phyloP scores from a whole-genome alignment of 306 rosid genomes.

The Corylus americana region DNA sequence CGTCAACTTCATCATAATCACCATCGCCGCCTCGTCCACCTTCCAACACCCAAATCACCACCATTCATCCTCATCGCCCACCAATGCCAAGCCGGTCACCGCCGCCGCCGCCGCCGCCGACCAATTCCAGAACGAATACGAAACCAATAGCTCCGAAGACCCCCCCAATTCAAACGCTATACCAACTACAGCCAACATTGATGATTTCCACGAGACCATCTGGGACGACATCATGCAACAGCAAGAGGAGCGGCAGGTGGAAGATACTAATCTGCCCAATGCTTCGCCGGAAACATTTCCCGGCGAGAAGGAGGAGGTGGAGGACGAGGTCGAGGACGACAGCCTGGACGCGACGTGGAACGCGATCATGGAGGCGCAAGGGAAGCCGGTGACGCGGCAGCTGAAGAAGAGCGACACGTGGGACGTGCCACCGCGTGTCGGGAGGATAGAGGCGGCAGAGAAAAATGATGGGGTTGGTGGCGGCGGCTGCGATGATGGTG shows the following conservation, averaged over 20 bases:
- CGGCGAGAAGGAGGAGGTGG: slow-evolving; percentile 28
- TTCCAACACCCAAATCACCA: slow-evolving; percentile 33
- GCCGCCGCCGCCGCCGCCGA: not conserved
- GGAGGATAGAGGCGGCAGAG: slow-evolving; percentile 25
- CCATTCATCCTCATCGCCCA: slow-evolving; percentile 17
- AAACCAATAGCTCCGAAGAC: slow-evolving; percentile 25
- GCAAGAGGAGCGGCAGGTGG: slow-evolving; percentile 7
- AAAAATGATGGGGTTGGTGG: slow-evolving; percentile 21
- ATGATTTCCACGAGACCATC: not conserved
- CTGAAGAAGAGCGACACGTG: slow-evolving; percentile 55
- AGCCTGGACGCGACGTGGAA: slow-evolving; percentile 61
- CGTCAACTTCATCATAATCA: slow-evolving; percentile 74
- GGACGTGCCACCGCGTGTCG: slow-evolving; percentile 37
- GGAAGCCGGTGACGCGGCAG: slow-evolving; percentile 23
- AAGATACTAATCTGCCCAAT: slow-evolving; percentile 26
- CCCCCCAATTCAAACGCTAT: not conserved
- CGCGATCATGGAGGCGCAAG: slow-evolving; percentile 51
- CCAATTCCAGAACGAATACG: slow-evolving; percentile 22
- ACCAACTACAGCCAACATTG: not conserved
- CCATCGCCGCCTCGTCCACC: slow-evolving; percentile 61
- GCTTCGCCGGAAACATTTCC: slow-evolving; percentile 33
- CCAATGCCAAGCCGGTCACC: slow-evolving; percentile 23
- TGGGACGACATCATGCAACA: slow-evolving; percentile 10
- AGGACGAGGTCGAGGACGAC: slow-evolving; percentile 24
- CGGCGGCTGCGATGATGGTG: slow-evolving; percentile 30